These are phyloP conservation scores for Russula vinacea DNA, from an alignment of 768 basidiomycete species.

Conservation along the genomic window DNA sequence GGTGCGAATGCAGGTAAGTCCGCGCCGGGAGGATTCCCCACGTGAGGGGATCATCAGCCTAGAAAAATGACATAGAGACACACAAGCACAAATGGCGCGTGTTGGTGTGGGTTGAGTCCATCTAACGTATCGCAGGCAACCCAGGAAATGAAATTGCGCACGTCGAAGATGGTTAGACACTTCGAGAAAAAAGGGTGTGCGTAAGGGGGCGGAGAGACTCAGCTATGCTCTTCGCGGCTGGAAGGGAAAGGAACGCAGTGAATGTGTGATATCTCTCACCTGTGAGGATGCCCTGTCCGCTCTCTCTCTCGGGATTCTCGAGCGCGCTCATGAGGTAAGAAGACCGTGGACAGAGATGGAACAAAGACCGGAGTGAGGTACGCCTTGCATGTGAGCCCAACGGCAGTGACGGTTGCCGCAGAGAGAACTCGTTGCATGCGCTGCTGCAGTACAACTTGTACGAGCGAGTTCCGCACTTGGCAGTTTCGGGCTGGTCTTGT, in stretches of 20 bases:
- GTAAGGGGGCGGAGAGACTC: not conserved
- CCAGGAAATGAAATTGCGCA: slow-evolving; percentile 38
- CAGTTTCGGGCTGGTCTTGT: not conserved
- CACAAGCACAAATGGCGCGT: no score
- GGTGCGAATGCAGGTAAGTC: slow-evolving; percentile 55
- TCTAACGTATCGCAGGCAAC: not conserved
- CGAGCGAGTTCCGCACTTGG: not conserved
- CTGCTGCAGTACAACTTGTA: not conserved
- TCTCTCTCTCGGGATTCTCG: slow-evolving; percentile 42
- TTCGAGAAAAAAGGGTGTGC: slow-evolving; percentile 34
- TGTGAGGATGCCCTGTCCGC: slow-evolving; percentile 68
- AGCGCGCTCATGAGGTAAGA: slow-evolving; percentile 61
- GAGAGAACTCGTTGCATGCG: slow-evolving; percentile 41
- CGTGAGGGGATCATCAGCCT: slow-evolving; percentile 82
- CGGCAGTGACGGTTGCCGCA: slow-evolving; percentile 55
- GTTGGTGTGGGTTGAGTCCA: not conserved
- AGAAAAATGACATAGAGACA: slow-evolving; percentile 2
- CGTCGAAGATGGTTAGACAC: slow-evolving; percentile 97
- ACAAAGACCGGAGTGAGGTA: slow-evolving; percentile 66
- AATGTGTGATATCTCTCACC: slow-evolving; percentile 44
- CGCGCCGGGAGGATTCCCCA: slow-evolving; percentile 80
- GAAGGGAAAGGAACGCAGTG: not conserved
- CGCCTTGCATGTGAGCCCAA: slow-evolving; percentile 77
- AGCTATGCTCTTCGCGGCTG: not conserved
- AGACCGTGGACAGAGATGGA: slow-evolving; percentile 71